These are phyloP conservation scores for Aegilops speltoides DNA, from an alignment of 176 grass and related monocot genomes.

Conservation along the genomic window DNA sequence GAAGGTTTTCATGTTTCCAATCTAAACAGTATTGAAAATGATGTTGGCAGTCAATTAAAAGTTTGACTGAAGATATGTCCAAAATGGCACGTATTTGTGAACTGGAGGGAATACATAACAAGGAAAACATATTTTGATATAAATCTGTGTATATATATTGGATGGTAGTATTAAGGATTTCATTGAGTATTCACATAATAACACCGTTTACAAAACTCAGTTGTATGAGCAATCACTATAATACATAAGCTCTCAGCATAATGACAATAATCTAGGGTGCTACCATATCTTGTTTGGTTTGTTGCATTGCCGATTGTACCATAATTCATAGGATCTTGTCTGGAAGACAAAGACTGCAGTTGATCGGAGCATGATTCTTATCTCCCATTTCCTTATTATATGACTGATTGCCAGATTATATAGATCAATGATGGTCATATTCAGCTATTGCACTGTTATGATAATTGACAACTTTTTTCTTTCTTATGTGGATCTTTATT, in stretches of 20 bases:
- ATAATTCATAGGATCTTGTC: neutral
- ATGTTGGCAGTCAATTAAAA: neutral
- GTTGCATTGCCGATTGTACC: neutral
- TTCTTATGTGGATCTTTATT: neutral
- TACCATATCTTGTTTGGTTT: neutral
- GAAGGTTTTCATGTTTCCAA: neutral
- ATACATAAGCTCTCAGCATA: constrained; percentile 2
- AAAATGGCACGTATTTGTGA: neutral
- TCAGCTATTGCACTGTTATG: constrained; percentile 2
- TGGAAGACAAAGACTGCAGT: constrained; percentile 4
- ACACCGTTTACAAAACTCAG: constrained; percentile 2
- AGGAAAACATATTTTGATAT: neutral
- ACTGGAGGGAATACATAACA: neutral
- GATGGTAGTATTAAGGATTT: neutral
- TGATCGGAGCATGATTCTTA: neutral
- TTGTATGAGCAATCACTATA: neutral
- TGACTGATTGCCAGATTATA: constrained; percentile 7
- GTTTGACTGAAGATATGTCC: neutral
- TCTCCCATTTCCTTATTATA: constrained; percentile 7
- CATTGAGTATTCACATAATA: neutral
- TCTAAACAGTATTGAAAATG: neutral
- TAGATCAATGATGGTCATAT: neutral
- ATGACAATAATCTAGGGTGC: constrained; percentile 6
- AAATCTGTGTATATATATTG: neutral
- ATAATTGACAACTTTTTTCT: neutral